Conservation (phyloP, 768 basidiomycete genomes). For the Mrakia frigida region DNA sequence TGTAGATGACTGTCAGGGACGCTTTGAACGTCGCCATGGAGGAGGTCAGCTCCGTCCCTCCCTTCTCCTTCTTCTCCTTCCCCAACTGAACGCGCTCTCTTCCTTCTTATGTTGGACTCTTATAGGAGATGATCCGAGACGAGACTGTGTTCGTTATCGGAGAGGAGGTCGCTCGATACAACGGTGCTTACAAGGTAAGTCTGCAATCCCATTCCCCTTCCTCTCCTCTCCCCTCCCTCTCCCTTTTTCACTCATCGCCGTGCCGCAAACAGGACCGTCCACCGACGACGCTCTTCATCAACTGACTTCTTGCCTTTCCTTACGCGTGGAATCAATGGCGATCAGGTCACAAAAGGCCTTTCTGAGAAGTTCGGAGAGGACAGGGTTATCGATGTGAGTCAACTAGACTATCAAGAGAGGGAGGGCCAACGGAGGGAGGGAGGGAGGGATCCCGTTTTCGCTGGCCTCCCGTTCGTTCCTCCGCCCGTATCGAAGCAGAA, state of each 20-base stretch:
- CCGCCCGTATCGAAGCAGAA: background rate
- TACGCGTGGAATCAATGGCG: too few relatives aligned
- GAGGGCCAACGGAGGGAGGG: background rate
- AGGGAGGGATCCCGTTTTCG: background rate
- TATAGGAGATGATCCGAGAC: slow-evolving; percentile 83
- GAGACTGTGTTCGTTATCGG: slow-evolving; percentile 91
- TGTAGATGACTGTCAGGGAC: slow-evolving; percentile 77
- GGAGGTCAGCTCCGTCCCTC: slow-evolving; percentile 48
- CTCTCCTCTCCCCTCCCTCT: slow-evolving; percentile 1
- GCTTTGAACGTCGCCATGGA: slow-evolving; percentile 97
- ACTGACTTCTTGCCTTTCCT: background rate
- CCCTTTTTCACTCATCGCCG: background rate
- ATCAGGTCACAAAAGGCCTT: slow-evolving; percentile 91
- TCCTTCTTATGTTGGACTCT: background rate
- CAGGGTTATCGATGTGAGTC: slow-evolving; percentile 76
- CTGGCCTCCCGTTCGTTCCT: background rate
- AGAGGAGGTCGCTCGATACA: slow-evolving; percentile 97
- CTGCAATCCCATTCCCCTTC: background rate
- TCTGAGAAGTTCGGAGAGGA: slow-evolving; percentile 99
- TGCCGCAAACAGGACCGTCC: background rate
- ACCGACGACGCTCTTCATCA: background rate
- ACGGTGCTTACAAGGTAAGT: slow-evolving; percentile 50
- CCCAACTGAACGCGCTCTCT: background rate
- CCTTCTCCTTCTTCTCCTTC: background rate
- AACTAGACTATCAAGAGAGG: background rate